A percentile compares a stretch with the other conserved stretches of the same genome.
Conservation (phyloP, 805 yeast genomes). For the Spathaspora girioi region DNA sequence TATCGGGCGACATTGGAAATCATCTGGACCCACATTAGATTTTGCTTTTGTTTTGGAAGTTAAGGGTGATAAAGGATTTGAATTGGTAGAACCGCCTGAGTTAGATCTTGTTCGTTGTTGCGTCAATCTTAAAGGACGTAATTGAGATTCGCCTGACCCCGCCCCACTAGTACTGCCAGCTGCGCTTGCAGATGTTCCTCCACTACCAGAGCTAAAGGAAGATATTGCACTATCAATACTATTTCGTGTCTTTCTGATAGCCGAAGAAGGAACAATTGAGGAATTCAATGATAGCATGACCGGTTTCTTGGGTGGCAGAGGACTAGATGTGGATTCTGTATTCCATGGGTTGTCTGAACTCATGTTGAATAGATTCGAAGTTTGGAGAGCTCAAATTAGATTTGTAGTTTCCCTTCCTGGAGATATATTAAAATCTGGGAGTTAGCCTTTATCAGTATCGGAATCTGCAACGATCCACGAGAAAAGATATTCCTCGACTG, state of each 20-base stretch:
- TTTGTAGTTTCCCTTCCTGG: not conserved
- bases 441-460: not conserved
- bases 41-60: not conserved
- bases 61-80: not conserved
- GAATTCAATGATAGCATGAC: not conserved
- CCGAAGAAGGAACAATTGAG: not conserved
- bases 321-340: not conserved
- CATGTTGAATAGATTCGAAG: not conserved
- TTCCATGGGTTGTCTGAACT: constrained; percentile 5
- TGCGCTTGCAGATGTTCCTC: not conserved
- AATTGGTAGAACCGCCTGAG: not conserved
- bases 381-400: not conserved
- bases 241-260: not conserved
- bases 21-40: constrained; percentile 15
- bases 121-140: constrained; percentile 26
- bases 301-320: not conserved
- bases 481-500: not conserved
- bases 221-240: not conserved
- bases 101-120: constrained; percentile 16
- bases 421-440: not conserved
- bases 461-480: not conserved
- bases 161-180: not conserved
- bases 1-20: constrained; percentile 37
- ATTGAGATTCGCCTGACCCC: constrained; percentile 3
- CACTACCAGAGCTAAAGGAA: not conserved